Evolutionary conservation across 1,284 basidiomycete genomes (phyloP).

Genomic region (Moniliella sp.): DNA sequence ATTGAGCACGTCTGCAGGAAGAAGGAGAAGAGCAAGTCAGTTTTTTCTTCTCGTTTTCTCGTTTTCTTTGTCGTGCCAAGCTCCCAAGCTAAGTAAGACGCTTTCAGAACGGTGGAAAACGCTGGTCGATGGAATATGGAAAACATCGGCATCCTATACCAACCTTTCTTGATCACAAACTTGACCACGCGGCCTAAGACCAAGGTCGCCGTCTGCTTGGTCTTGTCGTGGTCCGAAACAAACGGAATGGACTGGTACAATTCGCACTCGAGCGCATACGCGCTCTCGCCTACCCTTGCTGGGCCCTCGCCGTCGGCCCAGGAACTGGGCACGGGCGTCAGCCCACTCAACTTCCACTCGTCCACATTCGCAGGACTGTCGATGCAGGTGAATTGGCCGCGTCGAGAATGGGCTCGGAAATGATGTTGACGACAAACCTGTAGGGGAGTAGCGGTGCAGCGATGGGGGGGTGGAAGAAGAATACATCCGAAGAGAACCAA

Average conservation of each 20-base stretch:
- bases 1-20: background rate
- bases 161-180: background rate
- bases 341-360: constrained; percentile 14
- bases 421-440: background rate
- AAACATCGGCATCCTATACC: background rate
- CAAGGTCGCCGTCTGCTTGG: constrained; percentile 15
- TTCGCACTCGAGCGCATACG: constrained; percentile 19
- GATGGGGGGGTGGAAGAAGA: no score
- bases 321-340: constrained; percentile 19
- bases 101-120: no score
- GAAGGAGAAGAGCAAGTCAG: constrained; percentile 4
- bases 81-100: no score
- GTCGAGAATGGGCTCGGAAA: constrained; percentile 17
- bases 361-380: constrained; percentile 11
- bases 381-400: constrained; percentile 19
- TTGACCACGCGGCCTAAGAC: constrained; percentile 10
- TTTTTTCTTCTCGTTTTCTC: constrained; percentile 4
- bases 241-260: constrained; percentile 12
- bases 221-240: constrained; percentile 9
- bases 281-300: constrained; percentile 14
- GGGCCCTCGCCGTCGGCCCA: constrained; percentile 5
- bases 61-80: no score
- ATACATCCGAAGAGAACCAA: no score
- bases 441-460: no score
- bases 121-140: no score